These are phyloP conservation scores for Erysimum cheiranthoides DNA, from an alignment of 345 rosid species.

Conservation along the genomic window DNA sequence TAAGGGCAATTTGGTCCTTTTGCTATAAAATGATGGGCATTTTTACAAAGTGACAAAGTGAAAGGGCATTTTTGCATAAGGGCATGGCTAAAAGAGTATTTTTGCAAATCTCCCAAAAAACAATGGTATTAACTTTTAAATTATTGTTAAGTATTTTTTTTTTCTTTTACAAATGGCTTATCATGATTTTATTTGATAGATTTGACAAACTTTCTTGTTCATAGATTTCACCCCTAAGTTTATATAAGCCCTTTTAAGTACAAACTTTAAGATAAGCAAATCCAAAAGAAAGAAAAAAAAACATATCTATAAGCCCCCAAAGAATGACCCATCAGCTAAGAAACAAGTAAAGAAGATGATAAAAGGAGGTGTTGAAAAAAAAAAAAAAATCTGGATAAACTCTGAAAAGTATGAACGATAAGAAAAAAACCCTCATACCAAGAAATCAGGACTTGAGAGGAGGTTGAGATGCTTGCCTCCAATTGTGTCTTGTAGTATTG, in stretches of 20 bases:
- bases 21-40: too few species aligned
- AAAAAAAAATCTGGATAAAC: not conserved
- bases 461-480: conserved; percentile 61
- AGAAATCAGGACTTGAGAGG: conserved; percentile 62
- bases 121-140: too few species aligned
- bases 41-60: too few species aligned
- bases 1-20: too few species aligned
- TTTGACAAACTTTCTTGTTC: conserved; percentile 6
- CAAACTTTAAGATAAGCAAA: conserved; percentile 21
- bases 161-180: conserved; percentile 1
- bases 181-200: not conserved
- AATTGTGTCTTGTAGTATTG: conserved; percentile 78
- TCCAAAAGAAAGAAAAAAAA: not conserved
- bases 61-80: too few species aligned
- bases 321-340: conserved; percentile 14
- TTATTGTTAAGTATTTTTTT: too few species aligned
- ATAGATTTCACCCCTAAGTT: conserved; percentile 1
- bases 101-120: too few species aligned
- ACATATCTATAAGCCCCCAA: conserved; percentile 23
- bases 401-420: not conserved
- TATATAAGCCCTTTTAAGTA: conserved; percentile 22
- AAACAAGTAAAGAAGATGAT: not conserved
- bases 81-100: too few species aligned
- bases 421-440: conserved; percentile 45
- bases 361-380: not conserved